A percentile compares a stretch with the other conserved stretches of the same genome.
Evolutionary conservation across 192 early-diverging fungal species (phyloP).

Genomic region (Dissophora globulifera): DNA sequence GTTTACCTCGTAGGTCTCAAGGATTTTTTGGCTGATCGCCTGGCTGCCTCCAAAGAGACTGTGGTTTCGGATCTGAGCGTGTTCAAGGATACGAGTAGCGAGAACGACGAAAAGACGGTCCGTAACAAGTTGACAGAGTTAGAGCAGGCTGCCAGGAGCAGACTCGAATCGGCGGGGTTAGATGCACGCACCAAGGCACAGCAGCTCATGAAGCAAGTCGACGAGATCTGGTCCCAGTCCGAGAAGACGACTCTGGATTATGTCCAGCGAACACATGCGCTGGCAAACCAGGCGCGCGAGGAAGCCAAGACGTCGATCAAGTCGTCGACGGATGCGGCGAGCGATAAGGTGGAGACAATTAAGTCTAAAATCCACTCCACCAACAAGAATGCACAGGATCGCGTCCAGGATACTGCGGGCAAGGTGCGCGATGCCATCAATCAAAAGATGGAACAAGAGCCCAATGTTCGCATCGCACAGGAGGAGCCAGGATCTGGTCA

Average conservation of each 20-base stretch:
- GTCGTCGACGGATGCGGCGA: background rate
- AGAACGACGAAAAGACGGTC: slow-evolving; percentile 28
- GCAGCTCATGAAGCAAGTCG: slow-evolving; percentile 35
- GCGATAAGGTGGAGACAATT: background rate
- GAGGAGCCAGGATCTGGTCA: slow-evolving; percentile 53
- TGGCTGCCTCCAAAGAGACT: slow-evolving; percentile 41
- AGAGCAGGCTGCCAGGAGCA: slow-evolving; percentile 15
- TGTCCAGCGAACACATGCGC: slow-evolving; percentile 5
- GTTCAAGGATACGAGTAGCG: slow-evolving; percentile 37
- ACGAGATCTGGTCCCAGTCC: slow-evolving; percentile 33
- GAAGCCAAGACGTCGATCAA: slow-evolving; percentile 9
- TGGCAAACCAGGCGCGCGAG: slow-evolving; percentile 10
- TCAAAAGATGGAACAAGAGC: slow-evolving; percentile 2
- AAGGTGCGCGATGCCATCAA: no score
- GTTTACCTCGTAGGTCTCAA: slow-evolving; percentile 29
- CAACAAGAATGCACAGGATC: no score
- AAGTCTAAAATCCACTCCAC: slow-evolving; percentile 5
- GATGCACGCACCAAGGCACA: slow-evolving; percentile 23
- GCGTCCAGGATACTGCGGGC: no score
- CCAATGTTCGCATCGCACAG: slow-evolving; percentile 22
- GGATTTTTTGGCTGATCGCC: slow-evolving; percentile 32
- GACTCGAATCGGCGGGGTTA: slow-evolving; percentile 11
- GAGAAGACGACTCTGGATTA: slow-evolving; percentile 22
- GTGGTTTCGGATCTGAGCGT: slow-evolving; percentile 27
- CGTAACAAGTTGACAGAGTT: slow-evolving; percentile 19